These are phyloP conservation scores for Clavaria fumosa DNA, from an alignment of 768 basidiomycete species.

Conservation along the genomic window DNA sequence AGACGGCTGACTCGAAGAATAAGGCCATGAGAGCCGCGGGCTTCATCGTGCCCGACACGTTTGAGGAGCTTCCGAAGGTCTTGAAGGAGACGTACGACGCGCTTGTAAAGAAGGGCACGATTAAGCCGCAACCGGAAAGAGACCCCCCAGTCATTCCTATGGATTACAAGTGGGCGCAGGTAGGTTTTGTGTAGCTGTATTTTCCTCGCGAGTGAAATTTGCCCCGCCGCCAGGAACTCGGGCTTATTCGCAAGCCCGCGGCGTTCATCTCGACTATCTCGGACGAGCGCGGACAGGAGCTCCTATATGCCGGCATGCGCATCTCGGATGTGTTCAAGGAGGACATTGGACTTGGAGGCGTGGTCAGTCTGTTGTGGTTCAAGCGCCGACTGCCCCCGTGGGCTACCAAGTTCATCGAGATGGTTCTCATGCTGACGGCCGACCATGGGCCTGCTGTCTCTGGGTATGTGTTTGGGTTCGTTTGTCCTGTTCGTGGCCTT, in stretches of 20 bases:
- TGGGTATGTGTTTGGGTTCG: constrained; percentile 27
- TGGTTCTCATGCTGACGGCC: constrained; percentile 98
- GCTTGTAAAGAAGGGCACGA: constrained; percentile 54
- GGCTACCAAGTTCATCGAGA: constrained; percentile 98
- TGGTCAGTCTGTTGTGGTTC: constrained; percentile 94
- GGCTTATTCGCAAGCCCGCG: constrained; percentile 95
- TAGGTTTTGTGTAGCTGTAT: constrained; percentile 7
- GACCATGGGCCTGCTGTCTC: constrained; percentile 98
- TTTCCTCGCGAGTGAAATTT: not conserved
- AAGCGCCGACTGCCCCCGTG: constrained; percentile 85
- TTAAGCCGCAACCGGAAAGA: constrained; percentile 60
- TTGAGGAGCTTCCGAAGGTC: constrained; percentile 84
- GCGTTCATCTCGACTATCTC: constrained; percentile 99
- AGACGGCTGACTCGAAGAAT: constrained; percentile 99
- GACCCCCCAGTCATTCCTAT: constrained; percentile 97
- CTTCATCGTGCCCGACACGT: constrained; percentile 93
- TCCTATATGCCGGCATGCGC: constrained; percentile 96
- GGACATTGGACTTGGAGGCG: constrained; percentile 92
- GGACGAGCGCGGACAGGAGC: constrained; percentile 97
- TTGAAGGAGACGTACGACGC: constrained; percentile 74
- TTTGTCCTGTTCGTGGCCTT: not conserved
- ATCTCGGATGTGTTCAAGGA: constrained; percentile 99
- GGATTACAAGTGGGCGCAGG: constrained; percentile 99
- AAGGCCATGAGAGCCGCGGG: constrained; percentile 85
- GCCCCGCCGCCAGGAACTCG: constrained; percentile 44